These are phyloP conservation scores for Neostapfia colusana DNA, from an alignment of 176 grass and related monocot species.

Conservation along the genomic window DNA sequence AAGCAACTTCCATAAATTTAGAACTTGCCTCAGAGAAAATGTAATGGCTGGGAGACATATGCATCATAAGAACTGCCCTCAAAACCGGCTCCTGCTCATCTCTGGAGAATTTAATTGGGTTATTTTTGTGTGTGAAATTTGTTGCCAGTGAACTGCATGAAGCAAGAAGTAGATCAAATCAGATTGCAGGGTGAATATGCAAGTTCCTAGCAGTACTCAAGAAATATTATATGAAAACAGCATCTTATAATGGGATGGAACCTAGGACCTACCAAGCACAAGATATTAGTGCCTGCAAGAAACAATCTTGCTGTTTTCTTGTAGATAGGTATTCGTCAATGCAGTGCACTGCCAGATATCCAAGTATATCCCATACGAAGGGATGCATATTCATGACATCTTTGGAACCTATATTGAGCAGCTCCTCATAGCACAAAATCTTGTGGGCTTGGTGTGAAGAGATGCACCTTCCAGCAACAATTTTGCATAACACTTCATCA, in stretches of 20 bases:
- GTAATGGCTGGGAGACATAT: conserved; percentile 69
- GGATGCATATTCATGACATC: conserved; percentile 48
- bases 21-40: conserved; percentile 57
- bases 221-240: conserved; percentile 10
- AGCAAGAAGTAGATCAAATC: background rate
- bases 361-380: conserved; percentile 78
- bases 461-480: conserved; percentile 49
- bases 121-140: conserved; percentile 48
- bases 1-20: conserved; percentile 49
- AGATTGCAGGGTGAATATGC: background rate
- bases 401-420: conserved; percentile 45
- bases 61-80: conserved; percentile 87
- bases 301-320: conserved; percentile 31
- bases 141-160: conserved; percentile 50
- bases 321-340: conserved; percentile 30
- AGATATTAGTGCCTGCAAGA: conserved; percentile 67
- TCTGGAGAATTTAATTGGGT: conserved; percentile 41
- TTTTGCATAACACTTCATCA: conserved; percentile 55
- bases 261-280: conserved; percentile 80
- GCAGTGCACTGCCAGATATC: conserved; percentile 59
- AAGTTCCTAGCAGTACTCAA: background rate
- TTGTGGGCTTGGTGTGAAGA: conserved; percentile 21
- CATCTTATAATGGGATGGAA: conserved; percentile 1
- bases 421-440: conserved; percentile 34
- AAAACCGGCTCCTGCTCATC: conserved; percentile 62